phyloP scores from a whole-genome alignment of 306 rosid species.

The Castanospermum australe region DNA sequence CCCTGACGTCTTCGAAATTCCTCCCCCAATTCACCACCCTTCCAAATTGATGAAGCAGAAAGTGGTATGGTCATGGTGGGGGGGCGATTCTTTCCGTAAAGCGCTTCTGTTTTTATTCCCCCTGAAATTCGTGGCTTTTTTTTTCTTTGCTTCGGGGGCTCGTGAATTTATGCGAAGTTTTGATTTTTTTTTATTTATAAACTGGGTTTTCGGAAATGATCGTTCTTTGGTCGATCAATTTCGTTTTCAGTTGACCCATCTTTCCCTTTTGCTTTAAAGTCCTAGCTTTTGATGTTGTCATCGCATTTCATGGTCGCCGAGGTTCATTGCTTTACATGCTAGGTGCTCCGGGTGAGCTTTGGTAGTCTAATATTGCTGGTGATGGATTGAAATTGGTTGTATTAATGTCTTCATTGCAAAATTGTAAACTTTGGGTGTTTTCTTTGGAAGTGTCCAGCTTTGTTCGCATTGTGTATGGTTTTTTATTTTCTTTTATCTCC shows the following conservation, averaged over 20 bases:
- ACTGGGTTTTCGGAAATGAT: background rate
- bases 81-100: background rate
- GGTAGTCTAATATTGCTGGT: background rate
- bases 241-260: background rate
- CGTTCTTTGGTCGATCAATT: background rate
- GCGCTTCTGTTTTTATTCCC: background rate
- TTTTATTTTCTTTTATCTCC: background rate
- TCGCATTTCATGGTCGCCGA: background rate
- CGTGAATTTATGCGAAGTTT: background rate
- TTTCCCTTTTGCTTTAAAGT: background rate
- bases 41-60: conserved; percentile 39
- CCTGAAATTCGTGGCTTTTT: background rate
- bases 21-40: conserved; percentile 34
- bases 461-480: background rate
- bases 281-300: background rate
- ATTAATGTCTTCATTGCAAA: conserved; percentile 6
- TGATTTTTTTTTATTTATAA: background rate
- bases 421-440: background rate
- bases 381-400: background rate
- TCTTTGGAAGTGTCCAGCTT: background rate
- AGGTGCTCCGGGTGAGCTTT: background rate
- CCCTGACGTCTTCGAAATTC: conserved; percentile 49
- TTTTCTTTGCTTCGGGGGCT: background rate
- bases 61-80: conserved; percentile 36
- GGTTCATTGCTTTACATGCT: conserved; percentile 4